phyloP scores from a whole-genome alignment of 2,329 filamentous ascomycete genomes.

The Fusarium tjaetaba region DNA sequence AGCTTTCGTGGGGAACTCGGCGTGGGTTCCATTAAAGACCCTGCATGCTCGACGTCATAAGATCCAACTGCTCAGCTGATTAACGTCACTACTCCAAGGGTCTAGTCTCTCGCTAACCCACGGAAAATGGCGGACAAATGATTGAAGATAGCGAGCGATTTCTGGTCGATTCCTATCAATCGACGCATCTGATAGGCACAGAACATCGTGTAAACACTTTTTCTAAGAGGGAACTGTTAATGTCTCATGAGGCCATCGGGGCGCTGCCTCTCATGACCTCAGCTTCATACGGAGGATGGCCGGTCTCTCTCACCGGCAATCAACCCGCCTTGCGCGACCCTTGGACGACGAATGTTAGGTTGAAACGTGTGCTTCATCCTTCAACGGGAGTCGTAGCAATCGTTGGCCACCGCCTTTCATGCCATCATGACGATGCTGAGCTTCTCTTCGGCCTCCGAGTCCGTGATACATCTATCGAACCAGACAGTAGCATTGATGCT shows the following conservation, averaged over 20 bases:
- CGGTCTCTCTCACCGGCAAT: not conserved
- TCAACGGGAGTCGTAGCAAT: constrained; percentile 1
- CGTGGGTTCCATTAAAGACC: constrained; percentile 32
- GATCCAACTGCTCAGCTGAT: constrained; percentile 24
- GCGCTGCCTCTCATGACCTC: not conserved
- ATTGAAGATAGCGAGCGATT: not conserved
- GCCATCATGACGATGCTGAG: constrained; percentile 16
- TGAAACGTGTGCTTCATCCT: constrained; percentile 26
- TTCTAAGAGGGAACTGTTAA: not conserved
- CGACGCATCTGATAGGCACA: not conserved
- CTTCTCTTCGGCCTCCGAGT: not conserved
- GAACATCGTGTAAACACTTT: not conserved
- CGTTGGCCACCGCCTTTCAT: constrained; percentile 2
- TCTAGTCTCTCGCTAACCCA: not conserved
- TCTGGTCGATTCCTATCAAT: not conserved
- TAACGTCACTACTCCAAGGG: constrained; percentile 37
- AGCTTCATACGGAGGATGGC: not conserved
- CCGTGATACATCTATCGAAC: not conserved
- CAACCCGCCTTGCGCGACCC: not conserved
- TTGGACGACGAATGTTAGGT: constrained; percentile 20
- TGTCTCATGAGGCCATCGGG: constrained; percentile 6
- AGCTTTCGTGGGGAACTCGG: constrained; percentile 25
- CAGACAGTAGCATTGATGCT: not conserved
- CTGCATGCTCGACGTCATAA: constrained; percentile 41
- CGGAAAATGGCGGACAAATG: constrained; percentile 5